phyloP scores from a whole-genome alignment of 2,329 filamentous ascomycete species.

The Phialophora macrospora region DNA sequence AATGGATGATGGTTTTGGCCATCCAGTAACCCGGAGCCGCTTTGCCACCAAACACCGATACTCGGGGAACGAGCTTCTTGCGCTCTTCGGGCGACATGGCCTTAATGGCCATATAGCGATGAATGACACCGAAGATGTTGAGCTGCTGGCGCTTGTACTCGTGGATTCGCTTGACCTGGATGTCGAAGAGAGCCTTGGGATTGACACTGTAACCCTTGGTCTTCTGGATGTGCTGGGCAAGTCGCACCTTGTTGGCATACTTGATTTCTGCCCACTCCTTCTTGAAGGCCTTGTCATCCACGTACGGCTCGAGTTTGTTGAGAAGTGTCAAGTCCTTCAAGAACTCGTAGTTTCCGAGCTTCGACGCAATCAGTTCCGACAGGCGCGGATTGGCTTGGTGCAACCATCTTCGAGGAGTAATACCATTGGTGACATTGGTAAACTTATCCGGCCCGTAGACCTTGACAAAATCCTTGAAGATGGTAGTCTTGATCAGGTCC shows the following conservation, averaged over 20 bases:
- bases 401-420: slow-evolving; percentile 93
- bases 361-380: slow-evolving; percentile 88
- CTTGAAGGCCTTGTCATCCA: slow-evolving; percentile 86
- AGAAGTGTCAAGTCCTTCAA: slow-evolving; percentile 87
- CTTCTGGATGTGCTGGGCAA: slow-evolving; percentile 88
- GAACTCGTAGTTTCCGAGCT: slow-evolving; percentile 81
- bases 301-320: slow-evolving; percentile 80
- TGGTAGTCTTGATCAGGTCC: slow-evolving; percentile 97
- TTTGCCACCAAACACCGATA: slow-evolving; percentile 97
- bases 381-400: slow-evolving; percentile 95
- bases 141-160: slow-evolving; percentile 99
- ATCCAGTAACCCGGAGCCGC: slow-evolving; percentile 99
- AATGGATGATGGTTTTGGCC: slow-evolving; percentile 98
- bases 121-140: slow-evolving; percentile 98
- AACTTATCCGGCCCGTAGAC: slow-evolving; percentile 98
- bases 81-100: slow-evolving; percentile 78
- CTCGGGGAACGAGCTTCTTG: slow-evolving; percentile 84
- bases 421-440: slow-evolving; percentile 97
- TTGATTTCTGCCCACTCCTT: slow-evolving; percentile 98
- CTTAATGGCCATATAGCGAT: slow-evolving; percentile 90
- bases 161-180: slow-evolving; percentile 98
- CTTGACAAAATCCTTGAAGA: slow-evolving; percentile 97
- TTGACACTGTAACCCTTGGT: slow-evolving; percentile 82
- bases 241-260: slow-evolving; percentile 88
- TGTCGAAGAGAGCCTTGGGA: slow-evolving; percentile 86